Conservation (phyloP, 495 filamentous ascomycete species). For the Penicillium soppii region DNA sequence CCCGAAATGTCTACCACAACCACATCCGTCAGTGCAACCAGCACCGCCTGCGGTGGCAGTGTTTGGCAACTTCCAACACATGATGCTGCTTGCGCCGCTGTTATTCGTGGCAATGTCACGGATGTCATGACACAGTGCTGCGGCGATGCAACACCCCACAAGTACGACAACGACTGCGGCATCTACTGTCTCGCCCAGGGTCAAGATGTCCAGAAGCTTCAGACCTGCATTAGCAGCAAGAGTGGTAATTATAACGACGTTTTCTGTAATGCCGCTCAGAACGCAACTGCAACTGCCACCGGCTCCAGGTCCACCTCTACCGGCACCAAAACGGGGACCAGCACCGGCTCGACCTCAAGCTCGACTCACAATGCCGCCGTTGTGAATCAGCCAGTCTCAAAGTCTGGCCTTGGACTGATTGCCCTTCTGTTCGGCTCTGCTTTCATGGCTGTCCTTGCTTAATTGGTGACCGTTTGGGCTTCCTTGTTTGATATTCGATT, state of each 20-base stretch:
- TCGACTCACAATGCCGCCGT: slow-evolving; percentile 18
- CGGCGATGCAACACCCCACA: slow-evolving; percentile 34
- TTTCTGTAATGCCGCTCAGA: slow-evolving; percentile 39
- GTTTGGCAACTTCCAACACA: slow-evolving; percentile 41
- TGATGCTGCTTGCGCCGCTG: slow-evolving; percentile 45
- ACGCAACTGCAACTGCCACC: slow-evolving; percentile 35
- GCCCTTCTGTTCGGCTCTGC: slow-evolving; percentile 38
- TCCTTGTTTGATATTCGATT: background rate
- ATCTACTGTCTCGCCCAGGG: slow-evolving; percentile 51
- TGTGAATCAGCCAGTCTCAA: slow-evolving; percentile 24
- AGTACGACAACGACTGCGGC: slow-evolving; percentile 47
- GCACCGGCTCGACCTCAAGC: slow-evolving; percentile 18
- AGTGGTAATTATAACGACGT: slow-evolving; percentile 29
- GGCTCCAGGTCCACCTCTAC: slow-evolving; percentile 16
- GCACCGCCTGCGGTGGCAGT: slow-evolving; percentile 27
- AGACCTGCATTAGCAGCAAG: slow-evolving; percentile 33
- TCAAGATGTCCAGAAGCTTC: slow-evolving; percentile 37
- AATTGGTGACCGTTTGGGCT: background rate
- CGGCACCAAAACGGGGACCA: slow-evolving; percentile 21
- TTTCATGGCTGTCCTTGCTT: slow-evolving; percentile 30
- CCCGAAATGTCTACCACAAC: slow-evolving; percentile 23
- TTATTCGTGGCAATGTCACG: slow-evolving; percentile 35
- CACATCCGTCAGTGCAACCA: slow-evolving; percentile 25
- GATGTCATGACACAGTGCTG: slow-evolving; percentile 47
- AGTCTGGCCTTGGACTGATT: slow-evolving; percentile 34